Evolutionary conservation across 192 early-diverging fungal species (phyloP).

Genomic region (Coemansia sp.): DNA sequence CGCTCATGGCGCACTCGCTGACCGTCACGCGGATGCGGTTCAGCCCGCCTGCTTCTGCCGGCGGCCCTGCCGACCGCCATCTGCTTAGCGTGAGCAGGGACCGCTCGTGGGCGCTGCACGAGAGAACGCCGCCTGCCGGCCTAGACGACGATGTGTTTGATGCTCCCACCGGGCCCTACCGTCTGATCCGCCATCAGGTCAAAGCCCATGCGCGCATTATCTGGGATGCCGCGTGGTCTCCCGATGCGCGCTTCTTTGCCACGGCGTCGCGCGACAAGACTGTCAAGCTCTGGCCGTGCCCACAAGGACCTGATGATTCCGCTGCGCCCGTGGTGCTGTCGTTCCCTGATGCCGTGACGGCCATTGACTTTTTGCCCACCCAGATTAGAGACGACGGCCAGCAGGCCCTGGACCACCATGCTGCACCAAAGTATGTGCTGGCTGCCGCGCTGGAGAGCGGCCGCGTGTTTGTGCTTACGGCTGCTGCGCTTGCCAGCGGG

Average conservation of each 20-base stretch:
- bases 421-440: slow-evolving; percentile 68
- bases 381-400: neutral
- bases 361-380: slow-evolving; percentile 68
- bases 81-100: slow-evolving; percentile 82
- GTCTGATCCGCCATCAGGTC: slow-evolving; percentile 48
- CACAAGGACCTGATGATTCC: neutral
- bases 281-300: slow-evolving; percentile 69
- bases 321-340: slow-evolving; percentile 59
- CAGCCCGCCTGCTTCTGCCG: slow-evolving; percentile 49
- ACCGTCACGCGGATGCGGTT: slow-evolving; percentile 83
- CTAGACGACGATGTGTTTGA: slow-evolving; percentile 12
- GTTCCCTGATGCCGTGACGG: slow-evolving; percentile 76
- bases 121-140: slow-evolving; percentile 37
- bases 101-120: slow-evolving; percentile 81
- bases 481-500: neutral
- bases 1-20: slow-evolving; percentile 76
- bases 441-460: slow-evolving; percentile 85
- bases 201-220: slow-evolving; percentile 91
- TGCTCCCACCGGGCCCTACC: slow-evolving; percentile 49
- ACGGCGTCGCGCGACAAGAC: slow-evolving; percentile 93
- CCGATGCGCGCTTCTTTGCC: slow-evolving; percentile 74
- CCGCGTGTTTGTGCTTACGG: slow-evolving; percentile 57
- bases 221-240: slow-evolving; percentile 84
- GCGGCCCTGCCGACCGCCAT: slow-evolving; percentile 48
- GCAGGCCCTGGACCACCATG: too few relatives aligned